A percentile compares a stretch with the other conserved stretches of the same genome.
phyloP scores from a whole-genome alignment of 768 basidiomycete genomes.

The Dentipellis sp. region DNA sequence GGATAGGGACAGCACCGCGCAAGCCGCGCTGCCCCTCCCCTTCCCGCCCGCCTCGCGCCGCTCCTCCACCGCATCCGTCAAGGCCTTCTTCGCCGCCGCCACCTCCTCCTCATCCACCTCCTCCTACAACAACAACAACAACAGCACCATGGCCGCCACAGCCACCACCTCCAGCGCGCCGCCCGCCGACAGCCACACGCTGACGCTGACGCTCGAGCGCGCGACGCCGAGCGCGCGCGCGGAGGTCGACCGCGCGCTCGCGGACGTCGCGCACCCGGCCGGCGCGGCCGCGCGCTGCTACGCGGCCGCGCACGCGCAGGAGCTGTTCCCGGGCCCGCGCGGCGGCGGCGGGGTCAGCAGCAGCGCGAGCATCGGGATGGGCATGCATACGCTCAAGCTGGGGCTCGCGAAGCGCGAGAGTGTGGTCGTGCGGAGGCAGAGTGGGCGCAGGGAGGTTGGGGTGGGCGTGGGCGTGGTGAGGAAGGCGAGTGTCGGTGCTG shows the following conservation, averaged over 20 bases:
- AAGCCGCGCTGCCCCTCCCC: too few relatives aligned
- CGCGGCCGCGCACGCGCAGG: conserved; percentile 52
- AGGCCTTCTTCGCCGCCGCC: conserved; percentile 48
- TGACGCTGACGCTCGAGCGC: conserved; percentile 56
- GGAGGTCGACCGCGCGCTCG: conserved; percentile 67
- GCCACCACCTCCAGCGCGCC: conserved; percentile 29
- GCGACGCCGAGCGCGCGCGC: conserved; percentile 55
- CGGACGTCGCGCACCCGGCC: conserved; percentile 72
- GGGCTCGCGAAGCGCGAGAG: conserved; percentile 62
- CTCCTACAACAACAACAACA: too few relatives aligned
- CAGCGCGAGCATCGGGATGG: conserved; percentile 44
- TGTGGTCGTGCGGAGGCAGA: conserved; percentile 53
- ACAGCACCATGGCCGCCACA: too few relatives aligned
- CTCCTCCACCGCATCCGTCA: conserved; percentile 57
- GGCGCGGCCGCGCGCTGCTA: conserved; percentile 62
- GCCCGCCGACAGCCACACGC: too few relatives aligned
- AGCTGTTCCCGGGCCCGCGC: conserved; percentile 45
- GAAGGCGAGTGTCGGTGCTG: not conserved
- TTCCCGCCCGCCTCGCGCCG: conserved; percentile 28
- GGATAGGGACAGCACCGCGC: too few relatives aligned
- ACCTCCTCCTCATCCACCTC: conserved; percentile 21
- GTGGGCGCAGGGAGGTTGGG: conserved; percentile 41
- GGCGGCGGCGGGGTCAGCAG: conserved; percentile 10
- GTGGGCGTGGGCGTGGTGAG: conserved; percentile 5
- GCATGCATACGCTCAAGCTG: conserved; percentile 44